Conservation (phyloP, 1,139 yeast genomes). For the Nadsonia commutata region DNA sequence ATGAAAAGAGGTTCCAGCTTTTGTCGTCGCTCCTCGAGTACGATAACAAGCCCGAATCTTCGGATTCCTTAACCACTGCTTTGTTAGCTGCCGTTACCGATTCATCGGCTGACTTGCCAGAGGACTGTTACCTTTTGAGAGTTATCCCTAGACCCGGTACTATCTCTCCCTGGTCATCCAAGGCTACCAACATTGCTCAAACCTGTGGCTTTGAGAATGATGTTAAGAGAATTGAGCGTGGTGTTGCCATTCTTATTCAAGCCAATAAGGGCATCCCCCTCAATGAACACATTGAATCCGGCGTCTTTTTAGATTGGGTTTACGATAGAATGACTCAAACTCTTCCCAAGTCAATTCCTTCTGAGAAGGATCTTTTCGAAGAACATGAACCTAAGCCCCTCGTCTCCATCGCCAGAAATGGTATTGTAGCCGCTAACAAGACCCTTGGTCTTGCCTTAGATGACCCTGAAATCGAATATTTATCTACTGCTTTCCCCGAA, state of each 20-base stretch:
- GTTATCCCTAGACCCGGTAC: conserved; percentile 91
- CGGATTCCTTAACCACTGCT: conserved; percentile 34
- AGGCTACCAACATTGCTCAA: conserved; percentile 87
- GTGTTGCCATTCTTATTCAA: conserved; percentile 57
- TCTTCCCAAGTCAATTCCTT: conserved; percentile 26
- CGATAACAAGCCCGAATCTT: conserved; percentile 47
- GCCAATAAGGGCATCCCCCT: conserved; percentile 57
- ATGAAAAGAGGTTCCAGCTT: conserved; percentile 30
- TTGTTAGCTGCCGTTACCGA: conserved; percentile 28
- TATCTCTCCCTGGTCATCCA: conserved; percentile 97
- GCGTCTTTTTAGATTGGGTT: conserved; percentile 49
- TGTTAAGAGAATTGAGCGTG: conserved; percentile 82
- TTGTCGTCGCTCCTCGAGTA: conserved; percentile 57
- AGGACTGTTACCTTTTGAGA: conserved; percentile 49
- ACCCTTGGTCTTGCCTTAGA: conserved; percentile 85
- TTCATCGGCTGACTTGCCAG: conserved; percentile 24
- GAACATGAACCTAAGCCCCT: conserved; percentile 78
- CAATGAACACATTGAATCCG: conserved; percentile 35
- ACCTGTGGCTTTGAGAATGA: conserved; percentile 68
- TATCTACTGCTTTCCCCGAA: conserved; percentile 65
- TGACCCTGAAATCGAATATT: conserved; percentile 80
- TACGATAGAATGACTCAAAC: conserved; percentile 93
- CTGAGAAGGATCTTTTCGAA: conserved; percentile 55
- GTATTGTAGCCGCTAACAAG: conserved; percentile 63
- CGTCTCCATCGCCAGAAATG: conserved; percentile 45